phyloP scores from a whole-genome alignment of 768 basidiomycete species.

The Cystobasidium tubakii region DNA sequence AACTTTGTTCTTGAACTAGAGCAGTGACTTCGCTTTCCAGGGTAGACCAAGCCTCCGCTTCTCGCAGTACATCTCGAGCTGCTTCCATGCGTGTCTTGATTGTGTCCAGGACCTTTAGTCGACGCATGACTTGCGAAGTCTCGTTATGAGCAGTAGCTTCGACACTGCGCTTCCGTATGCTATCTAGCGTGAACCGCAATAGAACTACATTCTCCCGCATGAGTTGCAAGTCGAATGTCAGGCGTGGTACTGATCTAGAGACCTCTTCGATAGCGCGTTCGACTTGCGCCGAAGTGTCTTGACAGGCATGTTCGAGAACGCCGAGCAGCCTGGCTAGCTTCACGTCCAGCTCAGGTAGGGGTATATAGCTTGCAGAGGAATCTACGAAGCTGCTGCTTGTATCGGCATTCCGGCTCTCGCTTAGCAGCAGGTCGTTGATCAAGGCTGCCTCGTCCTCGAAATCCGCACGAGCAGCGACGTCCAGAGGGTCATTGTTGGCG shows the following conservation, averaged over 20 bases:
- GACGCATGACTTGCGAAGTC: slow-evolving; percentile 65
- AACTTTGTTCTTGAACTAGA: slow-evolving; percentile 70
- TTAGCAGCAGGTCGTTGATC: slow-evolving; percentile 46
- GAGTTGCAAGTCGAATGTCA: slow-evolving; percentile 93
- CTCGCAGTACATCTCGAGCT: slow-evolving; percentile 77
- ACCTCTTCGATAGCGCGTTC: slow-evolving; percentile 89
- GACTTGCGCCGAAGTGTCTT: slow-evolving; percentile 78
- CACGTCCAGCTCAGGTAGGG: slow-evolving; percentile 61
- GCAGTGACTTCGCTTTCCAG: slow-evolving; percentile 85
- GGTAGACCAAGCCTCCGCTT: slow-evolving; percentile 95
- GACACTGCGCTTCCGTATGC: slow-evolving; percentile 55
- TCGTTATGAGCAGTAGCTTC: slow-evolving; percentile 52
- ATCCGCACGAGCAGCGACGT: slow-evolving; percentile 12
- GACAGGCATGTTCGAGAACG: slow-evolving; percentile 74
- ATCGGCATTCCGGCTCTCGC: slow-evolving; percentile 21
- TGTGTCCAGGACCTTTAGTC: slow-evolving; percentile 71
- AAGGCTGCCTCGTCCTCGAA: slow-evolving; percentile 39
- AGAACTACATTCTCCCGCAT: slow-evolving; percentile 85
- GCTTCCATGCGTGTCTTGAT: slow-evolving; percentile 82
- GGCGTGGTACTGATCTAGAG: slow-evolving; percentile 77
- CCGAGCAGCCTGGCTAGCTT: slow-evolving; percentile 69
- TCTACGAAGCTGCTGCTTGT: slow-evolving; percentile 1
- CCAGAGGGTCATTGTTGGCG: slow-evolving; percentile 7
- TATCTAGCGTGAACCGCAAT: slow-evolving; percentile 62
- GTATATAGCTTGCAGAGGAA: neutral